Base-by-base conservation (phyloP, 306 rosid genomes). In the Gillenia trifoliata region DNA sequence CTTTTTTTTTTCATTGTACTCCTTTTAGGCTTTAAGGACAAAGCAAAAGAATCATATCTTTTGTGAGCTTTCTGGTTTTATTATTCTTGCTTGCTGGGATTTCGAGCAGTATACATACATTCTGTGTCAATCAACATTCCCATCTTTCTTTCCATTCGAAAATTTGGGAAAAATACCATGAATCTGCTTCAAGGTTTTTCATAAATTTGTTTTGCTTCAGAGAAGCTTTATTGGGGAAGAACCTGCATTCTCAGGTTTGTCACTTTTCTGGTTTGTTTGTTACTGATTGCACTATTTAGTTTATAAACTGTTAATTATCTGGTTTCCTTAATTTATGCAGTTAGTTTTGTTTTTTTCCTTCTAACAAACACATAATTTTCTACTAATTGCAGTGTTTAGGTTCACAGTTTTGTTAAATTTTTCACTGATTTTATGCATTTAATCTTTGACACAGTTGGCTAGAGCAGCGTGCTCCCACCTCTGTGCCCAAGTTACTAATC, bases 171-270 rank as follows among this genome's bases (percentile, higher is more conserved):
- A 45, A 47, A 49, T 60, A 68, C 86, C 66, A 75, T 70, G 77
- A 61, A 54, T 70, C 77, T 56, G 11, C 74, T 41, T 49, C 25
- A 34, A 74, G 19, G 3, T 64, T 47, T 60, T 29, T 65, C 60
- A 68, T 74, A 54, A 34, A 49, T 68, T 63, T 63, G 22, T 20
- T 77, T 79, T 56, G 74, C 29, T 52, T 33, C 65, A 50, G 28
- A 36, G 52, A 73, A 73, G 49, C 70, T 49, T 70, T 77, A 47
- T 77, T 68, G 29, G 23, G 63, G 54, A 72, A 54, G 25, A 62
- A 56, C 45, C 75, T 54, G 38, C 43, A 15, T 50, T 62, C 72
- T 72, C 77, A 89, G 88, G 86, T 89, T 68, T 63, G 84, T 72
- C 67, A n/a, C 63, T 66, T 34, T 76, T 72, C 75, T 57, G 66